Base-by-base conservation (phyloP, 805 yeast species). In the Maudiozyma serrabonitensis region DNA sequence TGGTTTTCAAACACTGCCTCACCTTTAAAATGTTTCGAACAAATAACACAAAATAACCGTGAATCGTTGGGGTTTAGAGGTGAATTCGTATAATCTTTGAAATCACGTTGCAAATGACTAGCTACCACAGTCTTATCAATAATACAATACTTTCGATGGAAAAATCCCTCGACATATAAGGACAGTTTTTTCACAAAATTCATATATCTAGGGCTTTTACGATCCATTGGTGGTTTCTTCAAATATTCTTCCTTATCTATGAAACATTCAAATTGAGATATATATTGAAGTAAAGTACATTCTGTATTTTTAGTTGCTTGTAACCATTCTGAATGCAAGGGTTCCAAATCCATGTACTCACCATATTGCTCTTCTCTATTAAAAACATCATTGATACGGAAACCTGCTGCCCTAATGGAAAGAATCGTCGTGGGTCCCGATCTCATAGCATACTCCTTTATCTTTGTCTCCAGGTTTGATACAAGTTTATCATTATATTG, bases 1-100 rank as follows among this genome's bases (percentile, higher is more conserved):
- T 91, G 97, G 2, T 77, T 81, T 4, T 75, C 66, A 60, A 72
- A 89, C 0, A 86, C 93, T 0, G 88, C 67, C 26, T 69, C 69
- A 47, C 83, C 82, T 13, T 84, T 69, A 61, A 87, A 89, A 18
- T 58, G 50, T 58, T 79, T 84, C 28, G 76, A 72, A 61, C 97
- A 91, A 0, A 75, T 73, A 4, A 64, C 54, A 61, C 97, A 91
- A 55, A 64, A 84, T 1, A 77, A 51, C 12, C 42, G 23, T 4
- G 58, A 50, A 1, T 59, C 65, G 25, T 64, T 66, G 2, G 55
- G 52, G 4, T 51, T 60, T 39, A 2, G 60, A 1, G 60, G 58
- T 7, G 47, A 37, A 26, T 44, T 46, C 16, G 70, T 50, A 61
- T 67, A 49, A 26, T 46, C 35, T 15, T 49, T 51, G 12, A 52